A percentile compares a stretch with the other conserved stretches of the same genome.
Evolutionary conservation across 768 basidiomycete species (phyloP).

Genomic region (Lentinula edodes): DNA sequence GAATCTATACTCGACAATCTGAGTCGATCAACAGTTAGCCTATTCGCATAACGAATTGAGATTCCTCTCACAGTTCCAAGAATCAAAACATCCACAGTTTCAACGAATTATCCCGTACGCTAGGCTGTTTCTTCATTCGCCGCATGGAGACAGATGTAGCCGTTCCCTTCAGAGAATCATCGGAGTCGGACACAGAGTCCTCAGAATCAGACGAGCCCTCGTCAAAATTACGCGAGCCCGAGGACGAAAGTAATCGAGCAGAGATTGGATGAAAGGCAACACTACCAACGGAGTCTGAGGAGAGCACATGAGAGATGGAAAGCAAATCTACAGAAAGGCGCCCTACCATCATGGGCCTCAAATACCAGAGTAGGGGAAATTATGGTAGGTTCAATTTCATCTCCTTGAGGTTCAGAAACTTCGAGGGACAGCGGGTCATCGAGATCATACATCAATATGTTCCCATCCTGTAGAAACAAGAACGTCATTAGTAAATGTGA

Average conservation of each 20-base stretch:
- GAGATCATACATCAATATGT: constrained; percentile 56
- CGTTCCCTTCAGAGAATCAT: constrained; percentile 8
- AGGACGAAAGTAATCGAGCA: constrained; percentile 54
- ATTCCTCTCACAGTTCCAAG: neutral
- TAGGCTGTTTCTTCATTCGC: constrained; percentile 5
- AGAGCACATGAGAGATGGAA: neutral
- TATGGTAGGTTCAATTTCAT: constrained; percentile 4
- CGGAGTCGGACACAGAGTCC: constrained; percentile 15
- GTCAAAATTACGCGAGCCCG: constrained; percentile 75
- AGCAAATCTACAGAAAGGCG: neutral
- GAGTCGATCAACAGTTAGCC: too few relatives aligned
- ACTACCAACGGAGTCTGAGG: constrained; percentile 66
- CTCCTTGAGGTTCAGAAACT: neutral
- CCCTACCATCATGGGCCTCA: constrained; percentile 53
- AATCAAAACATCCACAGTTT: constrained; percentile 17
- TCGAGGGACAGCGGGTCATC: neutral
- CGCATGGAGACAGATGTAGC: neutral
- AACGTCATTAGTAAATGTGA: too few relatives aligned
- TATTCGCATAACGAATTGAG: too few relatives aligned
- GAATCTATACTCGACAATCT: too few relatives aligned
- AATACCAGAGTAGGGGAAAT: constrained; percentile 31
- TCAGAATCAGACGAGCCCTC: constrained; percentile 16
- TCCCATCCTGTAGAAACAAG: constrained; percentile 36
- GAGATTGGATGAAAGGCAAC: constrained; percentile 67
- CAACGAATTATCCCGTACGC: constrained; percentile 14